Evolutionary conservation across 495 filamentous ascomycete genomes (phyloP), one percentile per base, ranked within the genome.

Genomic region (Cairneyella variabilis): DNA sequence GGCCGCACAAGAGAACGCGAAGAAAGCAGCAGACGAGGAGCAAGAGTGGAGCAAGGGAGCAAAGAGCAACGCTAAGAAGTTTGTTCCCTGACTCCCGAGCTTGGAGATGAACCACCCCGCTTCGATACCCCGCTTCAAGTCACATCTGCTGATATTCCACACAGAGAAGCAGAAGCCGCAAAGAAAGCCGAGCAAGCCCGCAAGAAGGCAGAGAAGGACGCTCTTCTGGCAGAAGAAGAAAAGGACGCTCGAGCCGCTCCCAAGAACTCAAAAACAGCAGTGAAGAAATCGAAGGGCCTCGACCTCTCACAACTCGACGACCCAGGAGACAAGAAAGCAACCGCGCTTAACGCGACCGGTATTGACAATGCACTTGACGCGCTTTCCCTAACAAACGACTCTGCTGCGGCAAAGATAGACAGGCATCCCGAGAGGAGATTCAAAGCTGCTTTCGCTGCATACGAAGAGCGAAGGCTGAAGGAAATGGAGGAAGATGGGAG

Each of bases 341-440:
- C 77, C 3, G 66, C 87, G 1, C 77, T 96, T 51, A 88, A 81
- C 60, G 90, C 90, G 7, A 78, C 85, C 12, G 90, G 90, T 57
- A 95, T 97, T 64, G 91, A 97, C 66, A 89, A 95, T 58, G 89
- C 89, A 4, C 78, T 97, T 36, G 91, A 96, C 59, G 90, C 88
- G 11, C 79, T 97, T 22, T 78, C 77, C 8, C 57, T 95, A 18
- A 85, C 87, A 0, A 60, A 64, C 9, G 50, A 57, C 21, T 47
- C 53, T 5, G 65, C 69, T 6, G 66, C 71, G 6, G 66, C 71
- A 39, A 89, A 93, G 69, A 70, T 96, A 32, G 93, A 98, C 64
- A 74, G 82, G 25, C 90, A 98, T 63, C 90, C 91, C 0, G 89
- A 95, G 71, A 72, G 88, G 30, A 71, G 95, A 48, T 91, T 83